Conservation (phyloP, 139 green algal species). For the Pleodorina starrii region DNA sequence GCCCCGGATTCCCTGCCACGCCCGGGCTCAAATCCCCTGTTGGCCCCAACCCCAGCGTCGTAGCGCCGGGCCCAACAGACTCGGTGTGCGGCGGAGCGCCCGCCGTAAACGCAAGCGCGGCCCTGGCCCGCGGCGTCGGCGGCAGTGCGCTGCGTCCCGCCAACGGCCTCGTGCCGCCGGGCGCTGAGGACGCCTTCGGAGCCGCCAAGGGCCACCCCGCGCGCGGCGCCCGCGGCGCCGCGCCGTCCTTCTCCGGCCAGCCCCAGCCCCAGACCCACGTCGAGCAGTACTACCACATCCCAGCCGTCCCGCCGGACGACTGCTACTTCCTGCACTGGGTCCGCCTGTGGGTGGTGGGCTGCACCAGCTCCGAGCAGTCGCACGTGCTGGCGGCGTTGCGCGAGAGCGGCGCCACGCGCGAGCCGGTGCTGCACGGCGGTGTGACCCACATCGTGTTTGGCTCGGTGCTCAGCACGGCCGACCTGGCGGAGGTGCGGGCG, state of each 20-base stretch:
- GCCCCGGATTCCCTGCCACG: too few relatives aligned
- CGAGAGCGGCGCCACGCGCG: slow-evolving; percentile 37
- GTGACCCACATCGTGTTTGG: slow-evolving; percentile 46
- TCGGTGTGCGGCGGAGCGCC: neutral
- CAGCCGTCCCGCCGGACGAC: slow-evolving; percentile 14
- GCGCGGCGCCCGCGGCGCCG: neutral
- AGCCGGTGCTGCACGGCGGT: neutral
- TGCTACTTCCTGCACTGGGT: slow-evolving; percentile 41
- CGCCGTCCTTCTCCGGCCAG: too few relatives aligned
- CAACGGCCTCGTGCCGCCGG: neutral
- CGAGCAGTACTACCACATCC: neutral
- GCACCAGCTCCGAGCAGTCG: neutral
- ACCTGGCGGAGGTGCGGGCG: slow-evolving; percentile 14
- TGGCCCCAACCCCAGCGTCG: neutral
- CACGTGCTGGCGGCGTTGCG: slow-evolving; percentile 20
- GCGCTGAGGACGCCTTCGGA: neutral
- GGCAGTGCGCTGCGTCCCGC: neutral
- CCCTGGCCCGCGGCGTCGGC: neutral
- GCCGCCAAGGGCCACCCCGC: neutral
- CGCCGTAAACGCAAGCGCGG: neutral
- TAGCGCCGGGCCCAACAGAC: neutral
- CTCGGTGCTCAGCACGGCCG: neutral
- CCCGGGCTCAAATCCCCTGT: neutral
- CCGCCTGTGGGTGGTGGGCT: neutral
- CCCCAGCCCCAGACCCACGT: too few relatives aligned